These are phyloP conservation scores for Cephalotrichum gorgonifer DNA, from an alignment of 2,329 filamentous ascomycete genomes.

Conservation along the genomic window DNA sequence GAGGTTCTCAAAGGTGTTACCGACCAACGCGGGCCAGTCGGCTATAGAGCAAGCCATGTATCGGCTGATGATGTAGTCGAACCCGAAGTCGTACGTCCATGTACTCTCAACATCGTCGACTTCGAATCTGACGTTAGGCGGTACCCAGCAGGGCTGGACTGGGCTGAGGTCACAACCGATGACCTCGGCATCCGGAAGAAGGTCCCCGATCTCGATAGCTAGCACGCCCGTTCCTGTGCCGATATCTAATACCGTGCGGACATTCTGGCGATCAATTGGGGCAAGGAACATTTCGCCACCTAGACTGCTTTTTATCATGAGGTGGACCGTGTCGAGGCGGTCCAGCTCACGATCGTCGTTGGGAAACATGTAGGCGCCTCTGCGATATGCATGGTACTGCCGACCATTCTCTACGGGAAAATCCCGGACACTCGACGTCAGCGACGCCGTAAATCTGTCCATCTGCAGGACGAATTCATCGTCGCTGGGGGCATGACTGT, in stretches of 20 bases:
- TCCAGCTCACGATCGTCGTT: constrained; percentile 30
- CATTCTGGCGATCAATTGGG: constrained; percentile 8
- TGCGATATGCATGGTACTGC: too few relatives aligned
- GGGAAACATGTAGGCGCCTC: too few relatives aligned
- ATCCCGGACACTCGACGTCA: too few relatives aligned
- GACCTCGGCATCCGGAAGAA: constrained; percentile 12
- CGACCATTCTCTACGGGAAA: too few relatives aligned
- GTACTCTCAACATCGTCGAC: constrained; percentile 47
- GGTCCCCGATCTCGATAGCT: constrained; percentile 34
- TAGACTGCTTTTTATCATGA: constrained; percentile 36
- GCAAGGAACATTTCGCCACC: constrained; percentile 24
- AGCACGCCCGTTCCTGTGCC: constrained; percentile 13
- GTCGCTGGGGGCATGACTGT: too few relatives aligned
- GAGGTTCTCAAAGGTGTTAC: constrained; percentile 26
- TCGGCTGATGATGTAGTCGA: constrained; percentile 52
- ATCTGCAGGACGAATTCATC: too few relatives aligned
- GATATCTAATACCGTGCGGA: constrained; percentile 12
- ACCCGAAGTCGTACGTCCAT: constrained; percentile 42
- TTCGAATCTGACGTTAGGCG: constrained; percentile 44
- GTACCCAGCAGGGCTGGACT: constrained; percentile 24
- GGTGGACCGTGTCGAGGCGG: constrained; percentile 42
- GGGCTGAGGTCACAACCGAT: constrained; percentile 16
- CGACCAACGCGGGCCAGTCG: constrained; percentile 40
- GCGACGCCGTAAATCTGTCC: too few relatives aligned
- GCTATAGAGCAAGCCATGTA: constrained; percentile 45